Evolutionary conservation across 1,284 basidiomycete species (phyloP), one percentile per base, ranked within the genome.

Genomic region (Cryptococcus jaspeensis): DNA sequence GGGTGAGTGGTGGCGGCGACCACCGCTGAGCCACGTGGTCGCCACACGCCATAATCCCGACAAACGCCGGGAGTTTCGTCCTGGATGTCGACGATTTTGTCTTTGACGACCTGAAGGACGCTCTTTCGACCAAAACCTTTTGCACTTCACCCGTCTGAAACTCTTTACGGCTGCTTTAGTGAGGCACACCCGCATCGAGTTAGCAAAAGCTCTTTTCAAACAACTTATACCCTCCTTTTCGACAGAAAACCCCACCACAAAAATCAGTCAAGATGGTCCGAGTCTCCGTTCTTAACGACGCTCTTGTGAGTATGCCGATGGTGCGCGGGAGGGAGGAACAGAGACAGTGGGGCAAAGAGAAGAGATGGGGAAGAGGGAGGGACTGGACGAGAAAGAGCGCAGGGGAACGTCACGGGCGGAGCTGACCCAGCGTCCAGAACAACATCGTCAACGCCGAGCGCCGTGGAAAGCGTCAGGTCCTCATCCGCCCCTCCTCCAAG

Each of bases 381-480:
- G 36, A 46, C 4, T 28, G 50, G n/a, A n/a, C 13, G 28, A 3
- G n/a, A n/a, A n/a, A n/a, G n/a, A 12, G 50, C 15, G 28, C n/a
- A 41, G 37, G 39, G 51, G 42, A 53, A 18, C 3, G n/a, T 18
- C 23, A 8, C 39, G 16, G 5, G 38, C 9, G 28, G 22, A 35
- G 25, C 44, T 47, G 36, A 53, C 18, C 28, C 16, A 20, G 37
- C 35, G 39, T 39, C 18, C 53, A 87, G 83, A 95, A 95, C 86
- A 93, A 90, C 85, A 95, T 96, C 69, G 90, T 94, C 87, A 97
- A 97, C 72, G 93, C 94, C 74, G 94, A 97, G 84, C 90, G 92
- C 78, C 89, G 92, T 76, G 94, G 93, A 77, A 97, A 97, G 84
- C 90, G 92, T 72, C 93, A 97, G 83, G 93, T 97, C 65, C 87